Conservation (phyloP, 2,329 filamentous ascomycete genomes). For the Colletotrichum coccodes region DNA sequence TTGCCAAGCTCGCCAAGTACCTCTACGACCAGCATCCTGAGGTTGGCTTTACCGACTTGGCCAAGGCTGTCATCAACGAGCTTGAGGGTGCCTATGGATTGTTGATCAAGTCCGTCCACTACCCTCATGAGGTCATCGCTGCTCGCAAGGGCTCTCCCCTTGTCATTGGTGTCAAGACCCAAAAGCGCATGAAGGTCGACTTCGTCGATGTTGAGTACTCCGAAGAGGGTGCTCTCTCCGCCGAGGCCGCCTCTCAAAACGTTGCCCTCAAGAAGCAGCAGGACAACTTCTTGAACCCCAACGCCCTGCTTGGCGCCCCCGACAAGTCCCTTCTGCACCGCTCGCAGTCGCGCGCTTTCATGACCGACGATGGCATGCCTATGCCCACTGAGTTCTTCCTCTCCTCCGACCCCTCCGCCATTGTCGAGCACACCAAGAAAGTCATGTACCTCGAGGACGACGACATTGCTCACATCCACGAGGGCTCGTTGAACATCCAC, state of each 20-base stretch:
- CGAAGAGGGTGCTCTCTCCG: slow-evolving; percentile 87
- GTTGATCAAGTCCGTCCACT: slow-evolving; percentile 98
- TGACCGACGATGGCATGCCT: slow-evolving; percentile 97
- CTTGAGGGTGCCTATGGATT: slow-evolving; percentile 97
- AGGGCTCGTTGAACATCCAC: slow-evolving; percentile 99
- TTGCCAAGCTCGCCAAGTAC: slow-evolving; percentile 98
- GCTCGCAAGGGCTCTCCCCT: slow-evolving; percentile 98
- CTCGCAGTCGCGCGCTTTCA: slow-evolving; percentile 97
- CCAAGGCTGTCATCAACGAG: slow-evolving; percentile 98
- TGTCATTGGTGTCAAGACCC: slow-evolving; percentile 95
- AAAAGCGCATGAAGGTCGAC: slow-evolving; percentile 99
- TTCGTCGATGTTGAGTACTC: slow-evolving; percentile 99
- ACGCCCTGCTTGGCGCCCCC: slow-evolving; percentile 81
- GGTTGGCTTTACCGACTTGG: slow-evolving; percentile 95
- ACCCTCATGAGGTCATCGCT: slow-evolving; percentile 96
- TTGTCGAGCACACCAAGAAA: slow-evolving; percentile 99
- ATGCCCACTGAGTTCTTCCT: slow-evolving; percentile 99
- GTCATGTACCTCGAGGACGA: slow-evolving; percentile 99
- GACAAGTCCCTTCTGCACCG: slow-evolving; percentile 99
- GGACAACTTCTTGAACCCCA: slow-evolving; percentile 73
- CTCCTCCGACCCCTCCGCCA: slow-evolving; percentile 97
- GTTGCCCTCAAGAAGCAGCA: slow-evolving; percentile 92
- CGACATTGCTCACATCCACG: slow-evolving; percentile 99
- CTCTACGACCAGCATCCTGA: slow-evolving; percentile 93
- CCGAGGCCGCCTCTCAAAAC: slow-evolving; percentile 95